A percentile compares a stretch with the other conserved stretches of the same genome.
Conservation (phyloP, 225 moss, liverwort and hornwort species). For the Ulota crispa region DNA sequence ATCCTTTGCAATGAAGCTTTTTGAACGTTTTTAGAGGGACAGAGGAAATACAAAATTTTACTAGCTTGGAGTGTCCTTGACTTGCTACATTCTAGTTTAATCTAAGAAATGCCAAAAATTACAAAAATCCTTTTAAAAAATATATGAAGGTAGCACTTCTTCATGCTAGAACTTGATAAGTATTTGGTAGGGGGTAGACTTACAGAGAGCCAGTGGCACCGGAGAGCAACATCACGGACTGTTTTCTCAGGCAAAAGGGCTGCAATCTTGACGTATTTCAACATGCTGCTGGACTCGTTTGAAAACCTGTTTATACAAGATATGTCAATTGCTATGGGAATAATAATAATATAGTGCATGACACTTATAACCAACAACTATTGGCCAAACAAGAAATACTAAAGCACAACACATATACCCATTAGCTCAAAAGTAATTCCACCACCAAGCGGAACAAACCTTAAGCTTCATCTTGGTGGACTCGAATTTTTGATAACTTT, state of each 20-base stretch:
- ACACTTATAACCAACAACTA: no score
- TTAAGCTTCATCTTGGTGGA: no score
- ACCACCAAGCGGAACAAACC: no score
- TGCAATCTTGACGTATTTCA: constrained; percentile 84
- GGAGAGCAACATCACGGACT: constrained; percentile 91
- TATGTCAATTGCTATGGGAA: background rate
- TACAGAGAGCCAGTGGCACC: constrained; percentile 92
- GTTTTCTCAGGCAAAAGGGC: constrained; percentile 86
- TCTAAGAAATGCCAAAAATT: background rate
- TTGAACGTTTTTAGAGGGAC: no score
- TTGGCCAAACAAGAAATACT: no score
- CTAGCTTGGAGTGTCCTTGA: background rate
- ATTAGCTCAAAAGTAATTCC: no score
- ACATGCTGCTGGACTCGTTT: constrained; percentile 59
- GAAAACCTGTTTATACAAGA: constrained; percentile 55
- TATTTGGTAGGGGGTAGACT: background rate
- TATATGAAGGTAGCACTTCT: background rate
- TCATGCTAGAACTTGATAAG: background rate
- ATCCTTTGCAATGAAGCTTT: no score
- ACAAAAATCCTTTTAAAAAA: background rate
- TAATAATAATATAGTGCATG: no score
- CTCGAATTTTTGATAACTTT: no score
- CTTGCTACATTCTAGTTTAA: background rate
- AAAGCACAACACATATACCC: no score
- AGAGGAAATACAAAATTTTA: no score